Evolutionary conservation across 2,329 filamentous ascomycete species (phyloP).

Genomic region (Hansfordia pulvinata): DNA sequence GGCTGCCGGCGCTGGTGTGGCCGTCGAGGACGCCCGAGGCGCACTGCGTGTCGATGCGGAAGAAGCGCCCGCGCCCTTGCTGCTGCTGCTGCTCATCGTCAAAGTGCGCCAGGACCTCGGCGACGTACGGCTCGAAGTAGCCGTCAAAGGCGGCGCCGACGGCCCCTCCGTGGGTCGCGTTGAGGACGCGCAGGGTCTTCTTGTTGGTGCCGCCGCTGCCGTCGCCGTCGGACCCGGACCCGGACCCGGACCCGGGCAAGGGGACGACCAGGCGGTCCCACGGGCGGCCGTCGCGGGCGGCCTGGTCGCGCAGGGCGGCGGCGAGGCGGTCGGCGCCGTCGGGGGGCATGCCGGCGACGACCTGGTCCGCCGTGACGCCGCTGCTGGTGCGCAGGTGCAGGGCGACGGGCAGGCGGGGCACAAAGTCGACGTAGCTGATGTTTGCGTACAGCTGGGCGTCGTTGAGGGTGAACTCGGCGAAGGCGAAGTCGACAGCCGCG

Average conservation of each 20-base stretch:
- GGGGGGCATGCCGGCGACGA: slow-evolving; percentile 42
- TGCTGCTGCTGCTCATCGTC: slow-evolving; percentile 5
- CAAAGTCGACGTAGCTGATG: slow-evolving; percentile 56
- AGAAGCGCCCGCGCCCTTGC: slow-evolving; percentile 14
- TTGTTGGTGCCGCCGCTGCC: too few species aligned
- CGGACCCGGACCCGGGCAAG: too few species aligned
- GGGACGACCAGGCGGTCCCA: slow-evolving; percentile 48
- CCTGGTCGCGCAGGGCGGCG: slow-evolving; percentile 38
- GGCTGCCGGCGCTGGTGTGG: slow-evolving; percentile 24
- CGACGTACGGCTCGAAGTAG: slow-evolving; percentile 28
- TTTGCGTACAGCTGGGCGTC: slow-evolving; percentile 43
- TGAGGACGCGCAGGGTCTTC: slow-evolving; percentile 25
- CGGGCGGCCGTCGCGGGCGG: slow-evolving; percentile 35
- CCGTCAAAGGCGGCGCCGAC: slow-evolving; percentile 27
- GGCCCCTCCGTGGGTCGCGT: slow-evolving; percentile 26
- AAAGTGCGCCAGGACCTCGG: slow-evolving; percentile 26
- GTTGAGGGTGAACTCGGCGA: slow-evolving; percentile 50
- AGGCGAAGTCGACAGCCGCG: slow-evolving; percentile 35
- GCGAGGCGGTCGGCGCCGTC: slow-evolving; percentile 44
- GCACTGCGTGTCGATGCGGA: slow-evolving; percentile 54
- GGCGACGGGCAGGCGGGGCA: slow-evolving; percentile 37
- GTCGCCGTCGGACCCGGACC: too few species aligned
- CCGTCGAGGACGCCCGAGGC: slow-evolving; percentile 38
- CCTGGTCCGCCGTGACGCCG: slow-evolving; percentile 29
- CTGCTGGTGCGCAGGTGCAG: slow-evolving; percentile 29